A percentile compares a stretch with the other conserved stretches of the same genome.
phyloP scores from a whole-genome alignment of 306 rosid genomes.

The Vachellia pachyceras region DNA sequence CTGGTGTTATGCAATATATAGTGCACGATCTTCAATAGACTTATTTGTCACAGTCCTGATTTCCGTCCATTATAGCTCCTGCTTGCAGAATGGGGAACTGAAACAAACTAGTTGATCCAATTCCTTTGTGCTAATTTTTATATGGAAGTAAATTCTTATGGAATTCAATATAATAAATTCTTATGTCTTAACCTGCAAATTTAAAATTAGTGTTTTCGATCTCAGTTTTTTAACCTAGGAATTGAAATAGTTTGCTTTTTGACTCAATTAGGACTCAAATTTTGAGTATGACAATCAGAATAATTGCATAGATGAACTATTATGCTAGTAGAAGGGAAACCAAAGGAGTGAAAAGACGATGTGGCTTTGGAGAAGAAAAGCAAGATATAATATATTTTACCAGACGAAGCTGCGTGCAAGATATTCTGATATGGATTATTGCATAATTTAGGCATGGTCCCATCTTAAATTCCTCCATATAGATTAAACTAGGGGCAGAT shows the following conservation, averaged over 20 bases:
- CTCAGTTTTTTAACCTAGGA: background rate
- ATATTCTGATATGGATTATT: background rate
- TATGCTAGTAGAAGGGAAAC: slow-evolving; percentile 16
- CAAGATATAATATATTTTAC: background rate
- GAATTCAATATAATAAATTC: background rate
- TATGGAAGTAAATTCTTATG: background rate
- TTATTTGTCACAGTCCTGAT: background rate
- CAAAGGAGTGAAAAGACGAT: slow-evolving; percentile 14
- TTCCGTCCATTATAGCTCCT: background rate
- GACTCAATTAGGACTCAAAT: background rate
- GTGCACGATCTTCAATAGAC: background rate
- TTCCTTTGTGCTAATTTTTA: slow-evolving; percentile 6
- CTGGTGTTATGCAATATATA: background rate
- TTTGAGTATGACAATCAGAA: background rate
- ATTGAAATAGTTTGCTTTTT: too few species aligned
- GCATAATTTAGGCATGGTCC: background rate
- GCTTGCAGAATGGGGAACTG: slow-evolving; percentile 9
- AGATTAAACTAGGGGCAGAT: background rate
- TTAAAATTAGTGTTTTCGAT: slow-evolving; percentile 10
- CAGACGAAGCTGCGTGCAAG: background rate
- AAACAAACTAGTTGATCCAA: slow-evolving; percentile 11
- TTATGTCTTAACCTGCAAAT: background rate
- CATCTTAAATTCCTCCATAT: background rate
- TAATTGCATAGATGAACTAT: slow-evolving; percentile 8
- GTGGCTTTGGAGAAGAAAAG: slow-evolving; percentile 28